Base-by-base conservation (phyloP, 345 rosid species). In the Syzygium jambos region DNA sequence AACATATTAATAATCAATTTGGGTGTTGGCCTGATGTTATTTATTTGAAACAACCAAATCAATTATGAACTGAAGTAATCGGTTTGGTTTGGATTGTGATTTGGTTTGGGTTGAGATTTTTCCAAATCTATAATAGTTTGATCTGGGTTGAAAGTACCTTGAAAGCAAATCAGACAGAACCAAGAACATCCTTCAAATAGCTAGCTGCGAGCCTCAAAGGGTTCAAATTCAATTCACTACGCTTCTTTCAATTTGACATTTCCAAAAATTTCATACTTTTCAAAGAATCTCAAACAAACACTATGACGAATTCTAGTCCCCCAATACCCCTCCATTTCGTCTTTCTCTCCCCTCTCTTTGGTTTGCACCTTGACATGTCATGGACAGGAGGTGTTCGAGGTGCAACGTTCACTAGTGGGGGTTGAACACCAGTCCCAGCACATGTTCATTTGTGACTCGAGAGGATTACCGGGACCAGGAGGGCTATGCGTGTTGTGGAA, bases 1-100 rank as follows among this genome's bases (percentile, higher is more conserved):
- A 27, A 59, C 30, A 27, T 27, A 3, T 12, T 59, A 59, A 30
- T 59, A 3, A 59, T 59, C 65, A 11, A 27, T 59, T 27, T 59
- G 30, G 0, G 30, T 27, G 30, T 25, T 27, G 30, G 16, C 30
- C 30, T 27, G 30, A 59, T 27, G 65, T 12, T 27, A 11, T 27
- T 5, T 27, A 59, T 12, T 25, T 59, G 7, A 11, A 25, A 57
- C 0, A 0, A 59, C 30, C 65, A 27, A 59, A 59, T 59, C 0
- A 2, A 59, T 11, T 16, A 59, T 0, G 16, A 59, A 6, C 14
- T 2, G 0, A 56, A 56, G n/a, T 56, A 9, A 55, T 0, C 11
- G 65, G 65, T 59, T 27, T 59, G 65, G 8, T 59, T 27, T 59
- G 8, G 15, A 27, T 59, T 27, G 3, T 27, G 65, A 59, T n/a